Evolutionary conservation across 2,329 filamentous ascomycete genomes (phyloP), one percentile per base, ranked within the genome.

Genomic region (Talaromyces funiculosus): DNA sequence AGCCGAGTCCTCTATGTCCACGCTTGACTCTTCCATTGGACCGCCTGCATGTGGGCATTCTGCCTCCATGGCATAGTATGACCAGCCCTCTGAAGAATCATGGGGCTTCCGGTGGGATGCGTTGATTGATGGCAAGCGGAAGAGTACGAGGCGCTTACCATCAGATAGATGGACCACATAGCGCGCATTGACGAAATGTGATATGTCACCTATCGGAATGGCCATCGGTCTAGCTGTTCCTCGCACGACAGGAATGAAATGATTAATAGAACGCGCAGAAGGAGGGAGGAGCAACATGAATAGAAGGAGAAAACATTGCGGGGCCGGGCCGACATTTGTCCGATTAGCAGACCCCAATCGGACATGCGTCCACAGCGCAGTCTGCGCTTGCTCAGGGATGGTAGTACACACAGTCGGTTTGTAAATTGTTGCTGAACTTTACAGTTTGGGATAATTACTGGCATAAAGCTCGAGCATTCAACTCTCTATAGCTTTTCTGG

Each of bases 1-100:
- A 1, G 76, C 76, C 0, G 77, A 79, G 61, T 80, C 78, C 61
- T 80, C 78, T 57, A 80, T 80, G 58, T 80, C 78, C 24, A 80
- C 72, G 7, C 74, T 71, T 0, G 77, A 77, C 18, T 79, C 77
- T 5, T 72, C 67, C 77, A 80, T 78, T 0, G 78, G 78, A 0
- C 78, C 78, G 8, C 78, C 78, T 0, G 78, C 77, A 62, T 80
- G 78, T 2, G 78, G 78, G 53, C 78, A 80, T 58, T 79, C 76
- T 0, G 78, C 77, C 64, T 79, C 77, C 78, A 80, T 80, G 31
- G 77, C 75, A 65, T 76, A 80, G 62, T 78, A 80, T 1, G 71
- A 73, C 77, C 78, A 80, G 29, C 74, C 77, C 67, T 75, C 67
- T 4, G 61, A 62, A 7, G 67, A 71, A 55, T 77, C 71, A 54